Conservation (phyloP, 805 yeast genomes). For the Schizosaccharomyces osmophilus region DNA sequence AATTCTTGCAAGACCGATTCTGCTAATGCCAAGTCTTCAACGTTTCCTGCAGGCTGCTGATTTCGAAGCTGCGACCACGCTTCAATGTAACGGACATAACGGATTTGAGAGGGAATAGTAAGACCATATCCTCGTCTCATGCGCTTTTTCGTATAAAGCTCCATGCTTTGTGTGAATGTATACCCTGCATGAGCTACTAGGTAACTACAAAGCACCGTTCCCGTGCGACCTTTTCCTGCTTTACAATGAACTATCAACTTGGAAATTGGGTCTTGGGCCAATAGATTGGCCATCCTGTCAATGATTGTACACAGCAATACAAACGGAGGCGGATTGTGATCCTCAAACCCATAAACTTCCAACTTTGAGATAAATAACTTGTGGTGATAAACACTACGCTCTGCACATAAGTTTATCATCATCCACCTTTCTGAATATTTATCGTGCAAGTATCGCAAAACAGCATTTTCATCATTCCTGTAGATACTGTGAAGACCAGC, state of each 20-base stretch:
- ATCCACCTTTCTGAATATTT: not conserved
- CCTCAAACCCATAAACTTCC: not conserved
- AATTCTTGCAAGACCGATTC: too few relatives aligned
- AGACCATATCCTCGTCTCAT: not conserved
- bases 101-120: not conserved
- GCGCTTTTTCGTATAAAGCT: not conserved
- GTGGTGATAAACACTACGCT: not conserved
- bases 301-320: not conserved
- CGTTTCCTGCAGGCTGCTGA: not conserved
- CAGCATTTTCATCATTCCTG: not conserved
- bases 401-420: not conserved
- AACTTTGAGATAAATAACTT: not conserved
- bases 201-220: conserved; percentile 1
- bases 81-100: not conserved
- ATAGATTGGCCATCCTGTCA: not conserved
- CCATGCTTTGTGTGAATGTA: not conserved
- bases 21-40: not conserved
- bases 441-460: not conserved
- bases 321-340: conserved; percentile 2
- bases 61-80: not conserved
- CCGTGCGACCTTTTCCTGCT: conserved; percentile 2
- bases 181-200: not conserved
- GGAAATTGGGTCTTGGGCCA: not conserved
- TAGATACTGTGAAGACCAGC: not conserved
- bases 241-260: not conserved